Percentiles rank a stretch among this genome's conserved stretches.
phyloP scores from a whole-genome alignment of 169 alveolate species.

The Babesia ovis region DNA sequence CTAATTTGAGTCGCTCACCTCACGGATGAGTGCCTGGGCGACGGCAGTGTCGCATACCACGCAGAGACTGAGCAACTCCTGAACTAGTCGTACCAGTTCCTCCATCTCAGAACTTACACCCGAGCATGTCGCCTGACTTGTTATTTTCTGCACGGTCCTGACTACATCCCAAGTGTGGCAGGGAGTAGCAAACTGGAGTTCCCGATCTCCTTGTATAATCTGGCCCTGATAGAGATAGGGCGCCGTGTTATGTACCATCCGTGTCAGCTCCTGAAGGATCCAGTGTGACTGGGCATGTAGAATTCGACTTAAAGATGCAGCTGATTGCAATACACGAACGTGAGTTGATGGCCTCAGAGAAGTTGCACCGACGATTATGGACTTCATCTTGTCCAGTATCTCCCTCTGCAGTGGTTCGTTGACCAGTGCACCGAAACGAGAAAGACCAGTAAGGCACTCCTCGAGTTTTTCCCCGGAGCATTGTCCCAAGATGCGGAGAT shows the following conservation, averaged over 20 bases:
- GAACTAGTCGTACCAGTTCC: constrained; percentile 36
- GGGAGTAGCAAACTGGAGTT: constrained; percentile 33
- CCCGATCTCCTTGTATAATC: constrained; percentile 1
- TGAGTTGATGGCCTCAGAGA: constrained; percentile 27
- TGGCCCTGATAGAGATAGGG: constrained; percentile 64
- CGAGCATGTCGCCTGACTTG: constrained; percentile 15
- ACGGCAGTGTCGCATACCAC: constrained; percentile 37
- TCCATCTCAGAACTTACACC: constrained; percentile 32
- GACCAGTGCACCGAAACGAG: constrained; percentile 36
- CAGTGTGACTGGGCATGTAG: constrained; percentile 44
- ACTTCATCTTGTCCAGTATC: constrained; percentile 46
- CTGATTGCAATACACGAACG: constrained; percentile 25
- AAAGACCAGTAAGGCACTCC: constrained; percentile 47
- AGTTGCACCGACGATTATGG: constrained; percentile 9
- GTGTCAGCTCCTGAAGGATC: constrained; percentile 48
- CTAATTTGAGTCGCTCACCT: constrained; percentile 8
- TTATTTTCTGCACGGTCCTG: constrained; percentile 23
- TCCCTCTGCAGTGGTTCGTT: constrained; percentile 49
- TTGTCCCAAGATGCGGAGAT: constrained; percentile 33
- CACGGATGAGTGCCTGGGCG: constrained; percentile 32
- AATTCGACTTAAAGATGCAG: constrained; percentile 24
- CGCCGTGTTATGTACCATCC: constrained; percentile 31
- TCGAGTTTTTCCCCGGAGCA: constrained; percentile 31
- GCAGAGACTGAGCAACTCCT: constrained; percentile 27
- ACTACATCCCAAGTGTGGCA: constrained; percentile 35